Conservation (phyloP, 1,284 basidiomycete genomes). For the Ceratobasidium sp. region DNA sequence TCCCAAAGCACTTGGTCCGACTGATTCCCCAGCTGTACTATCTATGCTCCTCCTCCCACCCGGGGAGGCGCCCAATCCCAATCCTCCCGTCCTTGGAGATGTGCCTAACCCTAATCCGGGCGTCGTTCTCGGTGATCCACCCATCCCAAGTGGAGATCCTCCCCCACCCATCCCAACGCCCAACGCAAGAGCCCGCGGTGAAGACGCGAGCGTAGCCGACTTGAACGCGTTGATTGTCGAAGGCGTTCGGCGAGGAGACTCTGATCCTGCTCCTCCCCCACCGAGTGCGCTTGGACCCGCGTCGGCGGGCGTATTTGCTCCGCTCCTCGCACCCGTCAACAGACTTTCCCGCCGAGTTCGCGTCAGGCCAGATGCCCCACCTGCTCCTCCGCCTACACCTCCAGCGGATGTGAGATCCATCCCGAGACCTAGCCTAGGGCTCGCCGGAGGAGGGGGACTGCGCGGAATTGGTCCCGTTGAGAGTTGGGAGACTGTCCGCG, state of each 20-base stretch:
- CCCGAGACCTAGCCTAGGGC: conserved; percentile 5
- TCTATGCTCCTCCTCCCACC: conserved; percentile 5
- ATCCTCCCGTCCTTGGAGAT: conserved; percentile 11
- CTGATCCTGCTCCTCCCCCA: neutral
- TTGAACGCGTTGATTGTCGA: conserved; percentile 32
- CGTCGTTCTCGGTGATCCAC: conserved; percentile 23
- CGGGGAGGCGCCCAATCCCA: neutral
- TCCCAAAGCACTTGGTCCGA: neutral
- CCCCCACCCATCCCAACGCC: neutral
- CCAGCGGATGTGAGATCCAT: neutral
- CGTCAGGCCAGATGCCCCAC: conserved; percentile 21
- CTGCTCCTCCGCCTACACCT: neutral
- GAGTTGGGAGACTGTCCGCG: conserved; percentile 15
- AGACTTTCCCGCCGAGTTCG: conserved; percentile 36
- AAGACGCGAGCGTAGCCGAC: conserved; percentile 18
- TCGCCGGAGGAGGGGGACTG: neutral
- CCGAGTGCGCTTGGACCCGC: neutral
- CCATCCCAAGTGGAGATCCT: conserved; percentile 13
- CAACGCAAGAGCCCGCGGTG: conserved; percentile 7
- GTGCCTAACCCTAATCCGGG: conserved; percentile 38
- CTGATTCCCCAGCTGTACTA: neutral
- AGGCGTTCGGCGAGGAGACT: conserved; percentile 17
- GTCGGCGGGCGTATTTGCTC: neutral
- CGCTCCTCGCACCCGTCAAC: conserved; percentile 10
- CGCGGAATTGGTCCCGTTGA: neutral